Evolutionary conservation across 768 basidiomycete species (phyloP).

Genomic region (Tricholoma flavovirens): DNA sequence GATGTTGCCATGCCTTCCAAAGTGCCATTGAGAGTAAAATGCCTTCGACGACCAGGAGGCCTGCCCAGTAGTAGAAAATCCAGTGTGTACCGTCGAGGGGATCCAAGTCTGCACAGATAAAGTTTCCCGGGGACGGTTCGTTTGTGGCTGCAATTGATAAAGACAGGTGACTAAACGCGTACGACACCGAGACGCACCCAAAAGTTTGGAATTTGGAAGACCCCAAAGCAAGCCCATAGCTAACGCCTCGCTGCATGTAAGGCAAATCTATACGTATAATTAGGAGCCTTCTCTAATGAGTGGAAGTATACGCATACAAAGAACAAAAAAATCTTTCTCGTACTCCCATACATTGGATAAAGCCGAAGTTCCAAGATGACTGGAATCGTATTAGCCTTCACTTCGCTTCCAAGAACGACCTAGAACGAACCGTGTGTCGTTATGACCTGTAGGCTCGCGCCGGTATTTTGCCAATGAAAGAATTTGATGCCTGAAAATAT

Average conservation of each 20-base stretch:
- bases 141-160: constrained; percentile 20
- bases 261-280: constrained; percentile 7
- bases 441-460: constrained; percentile 28
- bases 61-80: constrained; percentile 27
- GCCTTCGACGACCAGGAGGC: constrained; percentile 22
- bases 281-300: background rate
- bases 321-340: constrained; percentile 17
- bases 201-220: constrained; percentile 15
- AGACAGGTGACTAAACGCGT: background rate
- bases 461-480: constrained; percentile 34
- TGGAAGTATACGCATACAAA: constrained; percentile 10
- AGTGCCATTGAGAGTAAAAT: constrained; percentile 24
- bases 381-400: constrained; percentile 2
- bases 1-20: constrained; percentile 26
- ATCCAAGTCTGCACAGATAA: constrained; percentile 31
- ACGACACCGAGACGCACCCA: constrained; percentile 15
- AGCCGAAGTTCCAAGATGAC: constrained; percentile 28
- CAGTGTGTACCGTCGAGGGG: constrained; percentile 23
- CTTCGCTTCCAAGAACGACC: background rate
- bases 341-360: constrained; percentile 27
- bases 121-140: constrained; percentile 24
- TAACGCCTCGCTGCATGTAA: constrained; percentile 20
- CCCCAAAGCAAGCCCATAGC: constrained; percentile 26
- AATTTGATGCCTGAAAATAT: constrained; percentile 22
- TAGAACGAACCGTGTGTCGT: constrained; percentile 24